These are phyloP conservation scores for Parsonsia alboflavescens DNA, from an alignment of 257 asterid species.

Conservation along the genomic window DNA sequence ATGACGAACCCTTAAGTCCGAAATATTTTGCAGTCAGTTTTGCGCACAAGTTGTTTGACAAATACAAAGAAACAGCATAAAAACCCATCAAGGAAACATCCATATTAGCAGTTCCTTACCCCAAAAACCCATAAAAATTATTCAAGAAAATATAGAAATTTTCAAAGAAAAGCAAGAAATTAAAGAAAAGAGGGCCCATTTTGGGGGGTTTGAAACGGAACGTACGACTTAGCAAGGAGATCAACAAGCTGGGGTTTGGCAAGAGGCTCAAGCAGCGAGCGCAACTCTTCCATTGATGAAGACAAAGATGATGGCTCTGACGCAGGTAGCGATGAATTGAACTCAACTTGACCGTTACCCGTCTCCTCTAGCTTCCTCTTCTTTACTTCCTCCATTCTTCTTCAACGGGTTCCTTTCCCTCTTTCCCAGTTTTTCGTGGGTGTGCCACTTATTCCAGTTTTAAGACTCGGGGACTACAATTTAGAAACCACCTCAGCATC, in stretches of 20 bases:
- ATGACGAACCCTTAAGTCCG: not conserved
- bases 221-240: slow-evolving; percentile 68
- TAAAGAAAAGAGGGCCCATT: not conserved
- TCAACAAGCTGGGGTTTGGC: slow-evolving; percentile 75
- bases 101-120: not conserved
- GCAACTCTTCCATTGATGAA: slow-evolving; percentile 49
- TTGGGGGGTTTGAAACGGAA: not conserved
- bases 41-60: slow-evolving; percentile 10
- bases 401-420: not conserved
- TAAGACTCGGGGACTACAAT: not conserved
- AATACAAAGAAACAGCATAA: not conserved
- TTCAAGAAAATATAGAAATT: not conserved
- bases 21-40: not conserved
- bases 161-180: not conserved
- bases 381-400: slow-evolving; percentile 63
- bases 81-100: not conserved
- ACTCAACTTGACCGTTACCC: slow-evolving; percentile 33
- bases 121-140: not conserved
- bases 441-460: not conserved
- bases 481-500: not conserved
- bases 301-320: not conserved
- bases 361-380: slow-evolving; percentile 67
- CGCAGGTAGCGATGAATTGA: slow-evolving; percentile 7
- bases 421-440: not conserved
- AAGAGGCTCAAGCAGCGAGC: slow-evolving; percentile 68